Evolutionary conservation across 306 rosid genomes (phyloP).

Genomic region (Morella rubra): DNA sequence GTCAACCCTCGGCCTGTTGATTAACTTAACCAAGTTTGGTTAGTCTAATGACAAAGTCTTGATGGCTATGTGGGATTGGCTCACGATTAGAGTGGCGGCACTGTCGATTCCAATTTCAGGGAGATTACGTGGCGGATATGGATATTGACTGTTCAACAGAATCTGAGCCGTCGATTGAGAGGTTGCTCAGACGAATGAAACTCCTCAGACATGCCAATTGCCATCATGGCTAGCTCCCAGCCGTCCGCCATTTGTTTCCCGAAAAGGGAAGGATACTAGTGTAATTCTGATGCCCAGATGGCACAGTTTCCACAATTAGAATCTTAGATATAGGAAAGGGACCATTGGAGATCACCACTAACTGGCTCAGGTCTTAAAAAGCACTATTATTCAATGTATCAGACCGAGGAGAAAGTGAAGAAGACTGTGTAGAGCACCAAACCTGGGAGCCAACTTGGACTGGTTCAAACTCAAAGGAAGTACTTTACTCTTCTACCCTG

Average conservation of each 20-base stretch:
- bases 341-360: not conserved
- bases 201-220: not conserved
- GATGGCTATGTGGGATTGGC: not conserved
- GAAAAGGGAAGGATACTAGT: not conserved
- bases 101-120: not conserved
- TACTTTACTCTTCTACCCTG: too few relatives aligned
- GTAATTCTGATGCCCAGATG: not conserved
- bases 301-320: not conserved
- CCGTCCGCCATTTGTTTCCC: not conserved
- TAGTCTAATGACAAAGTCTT: not conserved
- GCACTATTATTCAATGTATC: not conserved
- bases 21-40: slow-evolving; percentile 13
- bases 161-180: not conserved
- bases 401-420: not conserved
- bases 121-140: slow-evolving; percentile 20
- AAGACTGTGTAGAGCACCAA: not conserved
- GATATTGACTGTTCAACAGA: not conserved
- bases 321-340: not conserved
- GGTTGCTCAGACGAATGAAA: slow-evolving; percentile 26
- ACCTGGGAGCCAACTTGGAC: too few relatives aligned
- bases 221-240: not conserved
- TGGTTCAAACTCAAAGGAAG: too few relatives aligned
- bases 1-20: slow-evolving; percentile 6
- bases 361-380: not conserved
- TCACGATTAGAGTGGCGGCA: slow-evolving; percentile 15